Evolutionary conservation across 257 asterid genomes (phyloP).

Genomic region (Plectranthus barbatus): DNA sequence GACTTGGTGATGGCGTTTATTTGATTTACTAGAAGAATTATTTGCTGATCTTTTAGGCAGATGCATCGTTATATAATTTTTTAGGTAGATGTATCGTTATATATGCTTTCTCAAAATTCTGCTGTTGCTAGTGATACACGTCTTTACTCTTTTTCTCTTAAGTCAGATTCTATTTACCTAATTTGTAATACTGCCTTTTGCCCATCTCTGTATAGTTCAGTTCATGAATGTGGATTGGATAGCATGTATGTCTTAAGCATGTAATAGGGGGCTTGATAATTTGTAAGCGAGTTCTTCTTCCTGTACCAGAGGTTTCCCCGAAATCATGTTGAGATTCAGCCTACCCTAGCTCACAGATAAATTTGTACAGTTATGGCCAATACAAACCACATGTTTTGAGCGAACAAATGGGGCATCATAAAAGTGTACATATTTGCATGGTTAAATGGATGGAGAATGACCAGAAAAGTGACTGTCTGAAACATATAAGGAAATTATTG

Average conservation of each 20-base stretch:
- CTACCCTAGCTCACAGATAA: neutral
- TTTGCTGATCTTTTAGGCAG: too few species aligned
- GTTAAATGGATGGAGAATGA: neutral
- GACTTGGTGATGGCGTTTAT: neutral
- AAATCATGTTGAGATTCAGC: neutral
- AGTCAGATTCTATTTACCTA: too few species aligned
- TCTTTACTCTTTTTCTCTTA: too few species aligned
- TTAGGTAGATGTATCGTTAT: too few species aligned
- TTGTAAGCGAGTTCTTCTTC: neutral
- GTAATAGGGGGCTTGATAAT: neutral
- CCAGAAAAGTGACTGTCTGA: neutral
- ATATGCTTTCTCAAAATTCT: too few species aligned
- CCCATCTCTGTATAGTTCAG: neutral
- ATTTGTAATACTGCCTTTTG: neutral
- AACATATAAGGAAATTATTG: conserved; percentile 8
- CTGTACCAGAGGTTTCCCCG: neutral
- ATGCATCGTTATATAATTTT: neutral
- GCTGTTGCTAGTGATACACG: too few species aligned
- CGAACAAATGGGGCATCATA: neutral
- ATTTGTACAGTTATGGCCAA: neutral
- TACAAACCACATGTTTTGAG: neutral
- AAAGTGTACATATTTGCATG: neutral
- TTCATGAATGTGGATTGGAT: neutral
- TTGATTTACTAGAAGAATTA: neutral
- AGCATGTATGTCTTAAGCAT: neutral